Conservation (phyloP, 345 rosid genomes). For the Eutrema yunnanense region DNA sequence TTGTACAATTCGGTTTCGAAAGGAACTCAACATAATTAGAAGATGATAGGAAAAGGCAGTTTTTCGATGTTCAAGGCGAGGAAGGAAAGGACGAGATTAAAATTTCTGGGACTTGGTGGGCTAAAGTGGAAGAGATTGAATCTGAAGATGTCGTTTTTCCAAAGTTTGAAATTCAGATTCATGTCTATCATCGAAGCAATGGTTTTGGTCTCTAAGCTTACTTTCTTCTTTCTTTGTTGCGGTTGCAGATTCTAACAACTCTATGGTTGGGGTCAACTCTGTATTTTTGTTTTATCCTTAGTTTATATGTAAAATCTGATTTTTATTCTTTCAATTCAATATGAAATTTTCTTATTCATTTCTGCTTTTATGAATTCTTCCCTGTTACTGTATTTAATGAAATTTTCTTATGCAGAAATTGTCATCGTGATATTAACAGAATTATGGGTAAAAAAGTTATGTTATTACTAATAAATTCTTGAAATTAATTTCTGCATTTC, state of each 20-base stretch:
- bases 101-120: slow-evolving; percentile 16
- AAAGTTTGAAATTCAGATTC: slow-evolving; percentile 5
- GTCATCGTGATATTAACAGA: not conserved
- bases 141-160: slow-evolving; percentile 25
- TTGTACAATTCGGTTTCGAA: not conserved
- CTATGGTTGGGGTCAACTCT: not conserved
- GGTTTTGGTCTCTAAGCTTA: slow-evolving; percentile 23
- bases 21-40: not conserved
- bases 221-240: slow-evolving; percentile 25
- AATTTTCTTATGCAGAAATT: not conserved
- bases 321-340: not conserved
- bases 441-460: not conserved
- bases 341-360: not conserved
- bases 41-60: slow-evolving; percentile 6
- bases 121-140: slow-evolving; percentile 26
- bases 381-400: not conserved
- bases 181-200: slow-evolving; percentile 24
- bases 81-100: slow-evolving; percentile 26
- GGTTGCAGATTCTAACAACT: slow-evolving; percentile 22
- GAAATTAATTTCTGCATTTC: too few species aligned
- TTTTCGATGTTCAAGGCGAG: slow-evolving; percentile 8
- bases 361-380: not conserved
- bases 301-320: not conserved
- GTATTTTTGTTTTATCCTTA: not conserved
- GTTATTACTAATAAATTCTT: too few species aligned